Evolutionary conservation across 225 moss, liverwort and hornwort genomes (phyloP).

Genomic region (Physcomitrium patens): DNA sequence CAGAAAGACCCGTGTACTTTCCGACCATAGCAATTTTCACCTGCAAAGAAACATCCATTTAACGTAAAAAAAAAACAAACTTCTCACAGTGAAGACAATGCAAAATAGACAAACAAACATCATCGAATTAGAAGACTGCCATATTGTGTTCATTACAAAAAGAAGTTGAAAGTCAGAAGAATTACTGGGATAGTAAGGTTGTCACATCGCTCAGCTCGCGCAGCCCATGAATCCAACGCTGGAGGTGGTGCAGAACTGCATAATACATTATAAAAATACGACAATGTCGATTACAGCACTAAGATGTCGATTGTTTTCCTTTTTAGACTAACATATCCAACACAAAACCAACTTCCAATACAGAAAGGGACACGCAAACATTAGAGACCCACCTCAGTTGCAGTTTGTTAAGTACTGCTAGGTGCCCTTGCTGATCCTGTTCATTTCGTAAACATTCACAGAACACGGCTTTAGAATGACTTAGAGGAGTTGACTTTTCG

Average conservation of each 20-base stretch:
- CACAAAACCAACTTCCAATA: not conserved
- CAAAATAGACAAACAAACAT: slow-evolving; percentile 14
- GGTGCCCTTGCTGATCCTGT: slow-evolving; percentile 61
- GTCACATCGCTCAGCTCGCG: slow-evolving; percentile 57
- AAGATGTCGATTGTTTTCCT: too few relatives aligned
- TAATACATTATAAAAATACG: not conserved
- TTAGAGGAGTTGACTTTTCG: slow-evolving; percentile 8
- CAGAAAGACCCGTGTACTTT: slow-evolving; percentile 90
- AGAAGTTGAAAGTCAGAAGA: not conserved
- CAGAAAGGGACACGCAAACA: not conserved
- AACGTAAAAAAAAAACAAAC: not conserved
- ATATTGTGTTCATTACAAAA: slow-evolving; percentile 8
- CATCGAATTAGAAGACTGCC: not conserved
- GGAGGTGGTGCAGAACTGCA: slow-evolving; percentile 61
- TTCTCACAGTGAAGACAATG: not conserved
- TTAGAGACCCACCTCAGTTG: slow-evolving; percentile 43
- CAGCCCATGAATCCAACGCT: slow-evolving; percentile 55
- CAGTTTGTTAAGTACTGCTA: slow-evolving; percentile 53
- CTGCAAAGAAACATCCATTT: slow-evolving; percentile 42
- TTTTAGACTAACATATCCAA: too few relatives aligned
- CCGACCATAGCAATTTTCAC: slow-evolving; percentile 97
- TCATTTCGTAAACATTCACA: slow-evolving; percentile 12
- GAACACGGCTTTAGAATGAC: slow-evolving; percentile 13
- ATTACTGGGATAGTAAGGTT: slow-evolving; percentile 53
- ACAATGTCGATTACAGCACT: too few relatives aligned